phyloP scores from a whole-genome alignment of 345 rosid species.

The Eutrema heterophyllum region DNA sequence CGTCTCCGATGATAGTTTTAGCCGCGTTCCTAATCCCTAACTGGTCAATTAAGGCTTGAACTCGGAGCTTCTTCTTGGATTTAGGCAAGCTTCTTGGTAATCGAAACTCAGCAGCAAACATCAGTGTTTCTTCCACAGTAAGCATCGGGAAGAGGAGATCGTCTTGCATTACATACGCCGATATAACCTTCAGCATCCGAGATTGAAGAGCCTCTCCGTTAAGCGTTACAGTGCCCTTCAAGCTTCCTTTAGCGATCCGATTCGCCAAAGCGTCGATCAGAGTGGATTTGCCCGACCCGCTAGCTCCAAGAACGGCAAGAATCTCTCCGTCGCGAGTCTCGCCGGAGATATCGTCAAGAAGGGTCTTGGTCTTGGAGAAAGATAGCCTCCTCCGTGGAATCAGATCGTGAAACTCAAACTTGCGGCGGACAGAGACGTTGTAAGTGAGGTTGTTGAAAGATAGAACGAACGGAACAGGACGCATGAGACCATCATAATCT shows the following conservation, averaged over 20 bases:
- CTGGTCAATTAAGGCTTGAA: slow-evolving; percentile 83
- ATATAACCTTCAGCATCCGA: slow-evolving; percentile 70
- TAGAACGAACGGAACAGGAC: slow-evolving; percentile 60
- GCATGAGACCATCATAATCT: slow-evolving; percentile 21
- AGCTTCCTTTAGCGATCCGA: slow-evolving; percentile 67
- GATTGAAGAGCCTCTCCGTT: slow-evolving; percentile 78
- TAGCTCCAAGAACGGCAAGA: slow-evolving; percentile 87
- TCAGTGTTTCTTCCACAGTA: slow-evolving; percentile 79
- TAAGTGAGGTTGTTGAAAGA: slow-evolving; percentile 73
- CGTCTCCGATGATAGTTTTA: slow-evolving; percentile 82
- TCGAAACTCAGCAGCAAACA: slow-evolving; percentile 91
- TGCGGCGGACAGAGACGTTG: slow-evolving; percentile 60
- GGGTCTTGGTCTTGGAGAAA: slow-evolving; percentile 50
- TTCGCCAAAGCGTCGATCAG: slow-evolving; percentile 76
- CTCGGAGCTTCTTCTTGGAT: slow-evolving; percentile 68
- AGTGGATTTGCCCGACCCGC: slow-evolving; percentile 92
- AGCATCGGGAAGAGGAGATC: slow-evolving; percentile 86
- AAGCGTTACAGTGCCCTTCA: slow-evolving; percentile 59
- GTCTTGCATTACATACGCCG: slow-evolving; percentile 95
- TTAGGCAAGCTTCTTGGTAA: slow-evolving; percentile 67
- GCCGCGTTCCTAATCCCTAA: slow-evolving; percentile 83
- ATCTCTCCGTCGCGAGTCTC: slow-evolving; percentile 90
- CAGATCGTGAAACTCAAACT: slow-evolving; percentile 34
- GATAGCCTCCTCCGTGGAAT: slow-evolving; percentile 29
- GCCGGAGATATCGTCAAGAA: slow-evolving; percentile 72